These are phyloP conservation scores for Litsea cubeba DNA, from an alignment of 164 flowering plant genomes.

Conservation along the genomic window DNA sequence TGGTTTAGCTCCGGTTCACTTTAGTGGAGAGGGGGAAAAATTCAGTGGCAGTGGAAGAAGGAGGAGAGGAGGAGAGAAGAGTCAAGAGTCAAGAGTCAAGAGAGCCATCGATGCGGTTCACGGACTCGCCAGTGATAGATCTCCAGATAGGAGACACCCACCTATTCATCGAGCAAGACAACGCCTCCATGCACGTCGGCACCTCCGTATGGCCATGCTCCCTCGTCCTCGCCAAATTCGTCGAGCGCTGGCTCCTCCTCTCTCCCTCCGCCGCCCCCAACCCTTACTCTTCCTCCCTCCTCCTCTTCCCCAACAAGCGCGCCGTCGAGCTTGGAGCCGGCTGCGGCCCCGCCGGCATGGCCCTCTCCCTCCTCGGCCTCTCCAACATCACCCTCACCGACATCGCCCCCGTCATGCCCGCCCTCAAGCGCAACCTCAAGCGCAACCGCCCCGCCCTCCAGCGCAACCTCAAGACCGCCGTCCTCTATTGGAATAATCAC, in stretches of 20 bases:
- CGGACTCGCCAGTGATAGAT: conserved; percentile 76
- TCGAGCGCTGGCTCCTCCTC: conserved; percentile 61
- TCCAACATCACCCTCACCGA: conserved; percentile 65
- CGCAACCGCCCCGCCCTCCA: conserved; percentile 54
- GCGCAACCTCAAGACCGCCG: conserved; percentile 45
- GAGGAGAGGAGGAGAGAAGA: too few relatives aligned
- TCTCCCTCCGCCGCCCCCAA: conserved; percentile 24
- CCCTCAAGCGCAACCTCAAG: conserved; percentile 79
- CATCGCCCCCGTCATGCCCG: conserved; percentile 85
- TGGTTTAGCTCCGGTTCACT: too few relatives aligned
- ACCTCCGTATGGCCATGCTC: conserved; percentile 98
- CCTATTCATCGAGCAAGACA: conserved; percentile 87
- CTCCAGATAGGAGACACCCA: conserved; percentile 36
- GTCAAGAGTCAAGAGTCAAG: too few relatives aligned
- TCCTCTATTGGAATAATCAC: conserved; percentile 62
- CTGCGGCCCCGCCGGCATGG: conserved; percentile 89
- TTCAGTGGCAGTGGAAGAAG: too few relatives aligned
- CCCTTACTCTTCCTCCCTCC: conserved; percentile 65
- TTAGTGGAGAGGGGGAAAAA: too few relatives aligned
- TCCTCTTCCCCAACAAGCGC: conserved; percentile 55
- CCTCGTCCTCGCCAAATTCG: conserved; percentile 90
- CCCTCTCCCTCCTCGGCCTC: conserved; percentile 73
- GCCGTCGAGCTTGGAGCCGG: conserved; percentile 86
- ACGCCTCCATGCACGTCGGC: conserved; percentile 89
- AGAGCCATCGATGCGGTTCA: conserved; percentile 55